Evolutionary conservation across 208 protist species (phyloP).

Genomic region (Lotmaria passim): DNA sequence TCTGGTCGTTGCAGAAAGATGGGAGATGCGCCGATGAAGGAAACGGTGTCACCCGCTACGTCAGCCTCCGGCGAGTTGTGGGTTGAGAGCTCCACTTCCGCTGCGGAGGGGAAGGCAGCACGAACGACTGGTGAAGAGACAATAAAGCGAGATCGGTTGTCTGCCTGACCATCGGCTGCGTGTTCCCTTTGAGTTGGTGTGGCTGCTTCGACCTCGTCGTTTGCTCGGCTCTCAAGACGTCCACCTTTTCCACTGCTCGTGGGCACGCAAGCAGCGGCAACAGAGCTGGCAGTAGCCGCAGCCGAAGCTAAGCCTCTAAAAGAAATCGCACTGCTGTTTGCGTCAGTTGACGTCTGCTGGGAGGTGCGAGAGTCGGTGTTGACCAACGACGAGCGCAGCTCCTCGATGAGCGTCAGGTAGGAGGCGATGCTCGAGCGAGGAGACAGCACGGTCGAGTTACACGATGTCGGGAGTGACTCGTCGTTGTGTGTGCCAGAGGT

Average conservation of each 20-base stretch:
- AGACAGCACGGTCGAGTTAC: conserved; percentile 7
- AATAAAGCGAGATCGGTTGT: too few relatives aligned
- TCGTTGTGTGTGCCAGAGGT: background rate
- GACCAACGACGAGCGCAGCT: conserved; percentile 11
- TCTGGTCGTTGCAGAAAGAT: conserved; percentile 5
- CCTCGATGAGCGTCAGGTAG: background rate
- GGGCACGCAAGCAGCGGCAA: too few relatives aligned
- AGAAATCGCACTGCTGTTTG: too few relatives aligned
- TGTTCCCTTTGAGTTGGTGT: background rate
- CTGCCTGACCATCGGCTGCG: too few relatives aligned
- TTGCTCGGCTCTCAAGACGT: background rate
- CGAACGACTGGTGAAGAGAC: too few relatives aligned
- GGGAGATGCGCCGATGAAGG: background rate
- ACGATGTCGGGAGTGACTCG: background rate
- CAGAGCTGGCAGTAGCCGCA: too few relatives aligned
- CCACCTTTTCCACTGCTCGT: background rate
- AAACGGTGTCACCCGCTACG: background rate
- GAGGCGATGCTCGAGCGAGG: conserved; percentile 9
- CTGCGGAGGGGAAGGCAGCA: too few relatives aligned
- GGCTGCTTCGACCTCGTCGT: background rate
- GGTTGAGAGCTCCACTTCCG: too few relatives aligned
- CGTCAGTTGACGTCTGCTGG: background rate
- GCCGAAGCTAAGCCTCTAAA: too few relatives aligned
- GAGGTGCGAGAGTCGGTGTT: background rate
- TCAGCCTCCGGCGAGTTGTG: background rate